A percentile compares a stretch with the other conserved stretches of the same genome.
Evolutionary conservation across 1,139 yeast genomes (phyloP).

Genomic region (Yamadazyma oceani): DNA sequence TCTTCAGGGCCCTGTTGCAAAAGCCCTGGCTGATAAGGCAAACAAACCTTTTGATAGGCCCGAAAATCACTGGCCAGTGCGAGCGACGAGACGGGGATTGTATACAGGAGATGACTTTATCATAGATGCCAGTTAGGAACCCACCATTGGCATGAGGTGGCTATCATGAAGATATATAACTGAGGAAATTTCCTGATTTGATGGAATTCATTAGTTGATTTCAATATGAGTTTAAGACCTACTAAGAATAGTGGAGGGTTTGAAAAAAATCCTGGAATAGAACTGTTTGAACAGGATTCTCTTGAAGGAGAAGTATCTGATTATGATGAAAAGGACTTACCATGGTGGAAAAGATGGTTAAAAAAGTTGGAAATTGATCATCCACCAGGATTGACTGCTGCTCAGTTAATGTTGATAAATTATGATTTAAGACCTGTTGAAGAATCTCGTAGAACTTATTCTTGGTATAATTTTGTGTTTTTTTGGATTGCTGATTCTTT

Average conservation of each 20-base stretch:
- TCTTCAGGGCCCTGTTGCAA: too few relatives aligned
- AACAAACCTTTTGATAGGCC: not conserved
- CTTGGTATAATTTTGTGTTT: slow-evolving; percentile 74
- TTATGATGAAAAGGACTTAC: slow-evolving; percentile 11
- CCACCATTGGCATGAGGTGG: too few relatives aligned
- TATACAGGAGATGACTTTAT: not conserved
- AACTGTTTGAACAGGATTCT: slow-evolving; percentile 2
- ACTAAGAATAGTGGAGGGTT: not conserved
- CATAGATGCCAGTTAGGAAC: too few relatives aligned
- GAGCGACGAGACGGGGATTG: not conserved
- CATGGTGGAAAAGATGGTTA: slow-evolving; percentile 18
- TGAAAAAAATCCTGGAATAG: not conserved
- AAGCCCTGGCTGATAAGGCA: not conserved
- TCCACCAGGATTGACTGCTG: slow-evolving; percentile 35
- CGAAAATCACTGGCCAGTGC: not conserved
- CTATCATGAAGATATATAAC: not conserved
- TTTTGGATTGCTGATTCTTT: slow-evolving; percentile 89
- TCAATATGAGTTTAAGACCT: not conserved
- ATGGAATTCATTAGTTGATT: not conserved
- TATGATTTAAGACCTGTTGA: slow-evolving; percentile 79
- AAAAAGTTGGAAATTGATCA: slow-evolving; percentile 25
- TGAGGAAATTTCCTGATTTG: not conserved
- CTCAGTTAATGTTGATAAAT: slow-evolving; percentile 65
- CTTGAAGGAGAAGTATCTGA: slow-evolving; percentile 16
- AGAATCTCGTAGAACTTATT: slow-evolving; percentile 67